phyloP scores from a whole-genome alignment of 352 stramenopile species.

The Saprolegnia diclina region DNA sequence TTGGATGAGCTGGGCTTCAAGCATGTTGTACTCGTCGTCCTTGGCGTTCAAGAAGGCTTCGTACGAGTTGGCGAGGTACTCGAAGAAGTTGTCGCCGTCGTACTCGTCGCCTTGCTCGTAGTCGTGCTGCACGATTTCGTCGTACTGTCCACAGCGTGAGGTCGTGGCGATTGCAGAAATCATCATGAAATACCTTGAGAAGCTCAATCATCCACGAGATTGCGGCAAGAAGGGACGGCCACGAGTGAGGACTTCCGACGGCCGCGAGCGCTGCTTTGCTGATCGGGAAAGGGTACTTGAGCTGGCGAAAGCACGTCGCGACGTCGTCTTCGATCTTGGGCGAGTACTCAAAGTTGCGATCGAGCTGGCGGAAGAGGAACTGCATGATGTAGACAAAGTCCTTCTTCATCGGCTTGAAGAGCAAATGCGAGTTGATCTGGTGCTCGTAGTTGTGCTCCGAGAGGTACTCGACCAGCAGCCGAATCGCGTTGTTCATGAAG shows the following conservation, averaged over 20 bases:
- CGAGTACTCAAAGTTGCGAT: conserved; percentile 84
- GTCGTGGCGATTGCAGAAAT: not conserved
- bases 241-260: conserved; percentile 93
- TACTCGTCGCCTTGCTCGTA: conserved; percentile 52
- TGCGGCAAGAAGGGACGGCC: conserved; percentile 91
- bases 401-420: conserved; percentile 91
- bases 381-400: conserved; percentile 97
- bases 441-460: conserved; percentile 88
- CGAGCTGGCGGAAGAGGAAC: conserved; percentile 94
- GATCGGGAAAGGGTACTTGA: conserved; percentile 94
- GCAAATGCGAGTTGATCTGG: conserved; percentile 83
- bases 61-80: conserved; percentile 91
- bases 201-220: conserved; percentile 97
- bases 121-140: conserved; percentile 61
- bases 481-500: conserved; percentile 90
- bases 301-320: conserved; percentile 54
- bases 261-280: conserved; percentile 93
- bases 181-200: conserved; percentile 55
- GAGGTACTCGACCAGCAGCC: conserved; percentile 92
- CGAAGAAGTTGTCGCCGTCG: conserved; percentile 90
- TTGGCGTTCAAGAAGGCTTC: conserved; percentile 90
- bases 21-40: conserved; percentile 81
- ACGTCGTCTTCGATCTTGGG: conserved; percentile 77
- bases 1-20: conserved; percentile 73
- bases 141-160: conserved; percentile 52